Evolutionary conservation across 2,329 filamentous ascomycete species (phyloP), one percentile per base, ranked within the genome.

Genomic region (Colletotrichum graminicola): DNA sequence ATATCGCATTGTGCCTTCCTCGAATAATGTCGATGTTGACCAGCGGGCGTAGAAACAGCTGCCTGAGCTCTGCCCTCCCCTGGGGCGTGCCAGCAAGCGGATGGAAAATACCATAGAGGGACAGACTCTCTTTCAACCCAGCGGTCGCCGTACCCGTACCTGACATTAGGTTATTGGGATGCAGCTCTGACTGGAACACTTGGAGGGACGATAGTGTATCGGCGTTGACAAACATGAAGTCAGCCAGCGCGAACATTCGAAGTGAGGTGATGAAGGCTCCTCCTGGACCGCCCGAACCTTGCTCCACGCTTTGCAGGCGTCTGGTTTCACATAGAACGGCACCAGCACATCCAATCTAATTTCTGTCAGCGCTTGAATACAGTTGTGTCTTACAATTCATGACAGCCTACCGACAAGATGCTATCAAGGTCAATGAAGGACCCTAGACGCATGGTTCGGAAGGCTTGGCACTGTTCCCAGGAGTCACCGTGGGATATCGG

Each of bases 171-270:
- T 89, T 91, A 77, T 94, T 94, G 5, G 94, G 95, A 79, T 97
- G 94, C 14, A 89, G 89, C 78, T 98, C 95, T 1, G 92, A 90
- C 66, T 92, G 91, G 34, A 97, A 85, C 36, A 99, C 93, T 76
- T 98, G 95, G 11, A 99, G 86, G 1, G 94, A 94, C 18, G 89
- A 82, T 52, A 98, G 83, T 0, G 95, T 93, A 77, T 98, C 94
- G 2, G 88, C 84, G 75, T 94, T 96, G 75, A 98, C 85, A 76
- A 96, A 94, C 90, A 95, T 94, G 62, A 83, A 83, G 65, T 85
- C 79, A 47, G 81, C 80, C 32, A 97, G 83, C 41, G 87, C 91
- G 79, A 97, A 94, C 89, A 94, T 95, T 76, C 93, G 88, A 14
- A 98, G 32, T 8, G 47, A 51, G 49, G 18, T 11, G 14, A 55